A percentile compares a stretch with the other conserved stretches of the same genome.
Evolutionary conservation across 208 protist species (phyloP).

Genomic region (Borovskyia barvae): DNA sequence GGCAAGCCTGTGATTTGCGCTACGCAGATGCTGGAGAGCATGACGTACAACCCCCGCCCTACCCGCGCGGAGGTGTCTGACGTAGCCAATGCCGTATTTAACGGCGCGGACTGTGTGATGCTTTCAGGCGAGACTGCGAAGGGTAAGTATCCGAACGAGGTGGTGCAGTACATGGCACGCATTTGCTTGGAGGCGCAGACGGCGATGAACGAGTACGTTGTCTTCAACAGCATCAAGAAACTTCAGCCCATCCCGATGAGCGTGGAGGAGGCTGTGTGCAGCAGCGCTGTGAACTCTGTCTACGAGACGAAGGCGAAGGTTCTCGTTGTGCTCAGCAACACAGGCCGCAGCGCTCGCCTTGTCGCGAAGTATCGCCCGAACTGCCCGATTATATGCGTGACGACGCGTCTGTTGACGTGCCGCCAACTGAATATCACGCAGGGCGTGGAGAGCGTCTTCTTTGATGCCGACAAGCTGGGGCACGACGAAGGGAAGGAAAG

Average conservation of each 20-base stretch:
- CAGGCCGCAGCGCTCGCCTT: constrained; percentile 90
- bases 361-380: constrained; percentile 96
- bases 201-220: constrained; percentile 68
- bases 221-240: constrained; percentile 86
- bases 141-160: constrained; percentile 95
- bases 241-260: constrained; percentile 79
- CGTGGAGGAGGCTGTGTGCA: constrained; percentile 92
- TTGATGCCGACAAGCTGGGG: constrained; percentile 60
- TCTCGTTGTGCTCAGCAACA: constrained; percentile 93
- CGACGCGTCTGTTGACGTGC: constrained; percentile 78
- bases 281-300: constrained; percentile 93
- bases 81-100: constrained; percentile 98
- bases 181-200: constrained; percentile 91
- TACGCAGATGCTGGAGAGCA: constrained; percentile 99
- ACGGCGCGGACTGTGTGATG: constrained; percentile 99
- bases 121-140: constrained; percentile 98
- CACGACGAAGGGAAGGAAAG: constrained; percentile 66
- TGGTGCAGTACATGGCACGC: constrained; percentile 94
- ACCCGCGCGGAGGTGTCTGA: constrained; percentile 98
- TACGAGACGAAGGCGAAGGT: constrained; percentile 89
- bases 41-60: constrained; percentile 96
- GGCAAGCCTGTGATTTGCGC: constrained; percentile 99
- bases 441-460: constrained; percentile 78
- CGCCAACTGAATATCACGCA: constrained; percentile 85
- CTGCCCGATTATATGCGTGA: constrained; percentile 94